Conservation (phyloP, 2,329 filamentous ascomycete species). For the Berkeleyomyces basicola region DNA sequence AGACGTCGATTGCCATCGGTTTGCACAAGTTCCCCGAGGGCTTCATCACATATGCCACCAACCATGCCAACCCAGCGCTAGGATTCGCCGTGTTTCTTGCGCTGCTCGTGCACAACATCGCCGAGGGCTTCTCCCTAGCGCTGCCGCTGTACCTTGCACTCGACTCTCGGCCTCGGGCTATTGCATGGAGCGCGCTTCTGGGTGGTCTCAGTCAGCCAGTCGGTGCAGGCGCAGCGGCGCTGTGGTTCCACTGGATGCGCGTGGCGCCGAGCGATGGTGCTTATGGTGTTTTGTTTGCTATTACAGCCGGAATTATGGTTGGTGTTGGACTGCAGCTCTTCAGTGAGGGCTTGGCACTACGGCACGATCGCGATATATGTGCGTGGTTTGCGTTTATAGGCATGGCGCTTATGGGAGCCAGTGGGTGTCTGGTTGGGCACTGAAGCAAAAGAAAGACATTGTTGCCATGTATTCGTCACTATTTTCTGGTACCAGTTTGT, state of each 20-base stretch:
- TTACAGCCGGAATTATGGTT: slow-evolving; percentile 88
- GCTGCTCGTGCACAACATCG: slow-evolving; percentile 95
- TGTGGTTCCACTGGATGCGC: slow-evolving; percentile 63
- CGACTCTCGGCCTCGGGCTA: slow-evolving; percentile 61
- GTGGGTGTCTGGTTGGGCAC: slow-evolving; percentile 61
- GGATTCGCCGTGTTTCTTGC: slow-evolving; percentile 90
- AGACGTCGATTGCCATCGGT: slow-evolving; percentile 88
- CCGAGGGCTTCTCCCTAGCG: slow-evolving; percentile 88
- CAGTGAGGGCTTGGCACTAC: slow-evolving; percentile 67
- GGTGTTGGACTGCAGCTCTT: slow-evolving; percentile 83
- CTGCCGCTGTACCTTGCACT: slow-evolving; percentile 86
- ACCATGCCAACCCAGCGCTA: slow-evolving; percentile 79
- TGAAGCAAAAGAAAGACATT: slow-evolving; percentile 19
- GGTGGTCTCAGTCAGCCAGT: slow-evolving; percentile 78
- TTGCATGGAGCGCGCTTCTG: slow-evolving; percentile 66
- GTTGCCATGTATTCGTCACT: neutral
- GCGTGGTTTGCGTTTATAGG: slow-evolving; percentile 69
- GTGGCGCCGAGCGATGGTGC: slow-evolving; percentile 4
- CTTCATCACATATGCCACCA: slow-evolving; percentile 87
- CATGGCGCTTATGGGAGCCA: slow-evolving; percentile 75
- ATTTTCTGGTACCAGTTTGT: neutral
- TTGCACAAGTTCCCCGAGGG: slow-evolving; percentile 87
- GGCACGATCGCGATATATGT: slow-evolving; percentile 61
- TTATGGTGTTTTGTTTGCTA: slow-evolving; percentile 75
- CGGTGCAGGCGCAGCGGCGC: slow-evolving; percentile 65